phyloP scores from a whole-genome alignment of 2,329 filamentous ascomycete species.

The Zasmidium cellare region DNA sequence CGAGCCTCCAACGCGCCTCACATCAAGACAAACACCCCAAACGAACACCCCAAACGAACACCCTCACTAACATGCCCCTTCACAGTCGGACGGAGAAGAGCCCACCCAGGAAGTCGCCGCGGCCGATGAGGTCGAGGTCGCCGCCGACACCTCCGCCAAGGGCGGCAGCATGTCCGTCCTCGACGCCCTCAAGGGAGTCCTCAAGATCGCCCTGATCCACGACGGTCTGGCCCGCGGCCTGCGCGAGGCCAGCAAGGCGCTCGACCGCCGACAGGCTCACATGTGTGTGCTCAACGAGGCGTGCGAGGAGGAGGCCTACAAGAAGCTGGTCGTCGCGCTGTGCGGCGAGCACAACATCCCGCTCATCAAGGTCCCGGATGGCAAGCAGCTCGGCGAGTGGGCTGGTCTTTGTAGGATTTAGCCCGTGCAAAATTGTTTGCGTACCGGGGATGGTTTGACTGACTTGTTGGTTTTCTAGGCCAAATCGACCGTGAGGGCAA shows the following conservation, averaged over 20 bases:
- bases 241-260: slow-evolving; percentile 96
- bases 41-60: too few relatives aligned
- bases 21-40: too few relatives aligned
- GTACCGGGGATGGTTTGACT: slow-evolving; percentile 2
- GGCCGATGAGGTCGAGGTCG: slow-evolving; percentile 89
- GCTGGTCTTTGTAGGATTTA: slow-evolving; percentile 90
- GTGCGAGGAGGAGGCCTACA: slow-evolving; percentile 99
- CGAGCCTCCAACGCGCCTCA: slow-evolving; percentile 1
- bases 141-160: slow-evolving; percentile 75
- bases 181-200: slow-evolving; percentile 96
- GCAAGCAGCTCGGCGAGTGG: slow-evolving; percentile 99
- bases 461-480: slow-evolving; percentile 55
- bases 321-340: slow-evolving; percentile 98
- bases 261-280: slow-evolving; percentile 97
- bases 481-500: slow-evolving; percentile 99
- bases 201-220: slow-evolving; percentile 99
- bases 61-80: slow-evolving; percentile 18
- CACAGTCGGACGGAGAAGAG: slow-evolving; percentile 99
- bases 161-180: slow-evolving; percentile 91
- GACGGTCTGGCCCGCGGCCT: slow-evolving; percentile 98
- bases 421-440: slow-evolving; percentile 9
- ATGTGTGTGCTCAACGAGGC: slow-evolving; percentile 99
- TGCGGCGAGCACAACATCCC: slow-evolving; percentile 99
- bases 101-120: slow-evolving; percentile 73
- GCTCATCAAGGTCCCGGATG: slow-evolving; percentile 99